Conservation (phyloP, 805 yeast species). For the Candida michaelii region DNA sequence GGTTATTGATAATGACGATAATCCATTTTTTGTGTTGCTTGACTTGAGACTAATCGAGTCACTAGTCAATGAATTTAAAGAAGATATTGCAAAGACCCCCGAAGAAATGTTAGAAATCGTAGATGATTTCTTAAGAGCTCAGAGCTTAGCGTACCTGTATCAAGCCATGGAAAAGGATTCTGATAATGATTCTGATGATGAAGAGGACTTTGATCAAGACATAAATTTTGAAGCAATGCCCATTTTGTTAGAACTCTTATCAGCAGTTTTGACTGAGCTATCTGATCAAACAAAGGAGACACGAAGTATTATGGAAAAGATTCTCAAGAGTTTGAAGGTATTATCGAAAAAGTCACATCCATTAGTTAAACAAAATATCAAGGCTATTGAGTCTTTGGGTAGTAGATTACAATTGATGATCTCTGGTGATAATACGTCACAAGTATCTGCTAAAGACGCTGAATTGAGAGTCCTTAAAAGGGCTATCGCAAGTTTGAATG, state of each 20-base stretch:
- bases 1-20: slow-evolving; percentile 25
- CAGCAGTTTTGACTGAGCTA: slow-evolving; percentile 36
- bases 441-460: slow-evolving; percentile 21
- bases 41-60: slow-evolving; percentile 66
- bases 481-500: slow-evolving; percentile 69
- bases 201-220: slow-evolving; percentile 22
- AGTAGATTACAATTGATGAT: slow-evolving; percentile 29
- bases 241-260: slow-evolving; percentile 33
- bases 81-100: slow-evolving; percentile 55
- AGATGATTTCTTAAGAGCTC: slow-evolving; percentile 19
- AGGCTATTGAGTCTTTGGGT: slow-evolving; percentile 25
- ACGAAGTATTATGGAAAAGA: slow-evolving; percentile 18
- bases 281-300: slow-evolving; percentile 26
- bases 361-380: slow-evolving; percentile 9
- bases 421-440: slow-evolving; percentile 23
- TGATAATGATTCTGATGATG: slow-evolving; percentile 28
- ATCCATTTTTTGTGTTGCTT: slow-evolving; percentile 55
- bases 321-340: slow-evolving; percentile 28
- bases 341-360: slow-evolving; percentile 15
- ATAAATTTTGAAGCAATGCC: slow-evolving; percentile 22
- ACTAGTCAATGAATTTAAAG: slow-evolving; percentile 57
- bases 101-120: slow-evolving; percentile 51
- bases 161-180: slow-evolving; percentile 9
- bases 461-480: slow-evolving; percentile 47
- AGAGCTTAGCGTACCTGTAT: slow-evolving; percentile 1